A percentile compares a stretch with the other conserved stretches of the same genome.
These are phyloP conservation scores for Lasiosphaeris hirsuta DNA, from an alignment of 495 filamentous ascomycete species.

Conservation along the genomic window DNA sequence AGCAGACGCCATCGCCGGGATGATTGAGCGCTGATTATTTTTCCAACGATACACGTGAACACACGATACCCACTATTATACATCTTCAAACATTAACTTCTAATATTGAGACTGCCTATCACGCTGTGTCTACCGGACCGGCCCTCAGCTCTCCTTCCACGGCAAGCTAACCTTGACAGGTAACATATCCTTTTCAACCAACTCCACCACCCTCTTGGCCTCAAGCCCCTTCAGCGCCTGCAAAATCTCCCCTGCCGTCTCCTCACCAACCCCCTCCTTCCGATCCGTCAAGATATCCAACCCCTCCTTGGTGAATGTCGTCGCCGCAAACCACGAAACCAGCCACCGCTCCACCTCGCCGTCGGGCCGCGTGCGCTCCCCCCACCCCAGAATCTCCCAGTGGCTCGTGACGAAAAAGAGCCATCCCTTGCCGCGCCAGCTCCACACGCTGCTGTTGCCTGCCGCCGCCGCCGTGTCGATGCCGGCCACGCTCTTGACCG, in stretches of 20 bases:
- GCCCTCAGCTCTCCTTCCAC: slow-evolving; percentile 35
- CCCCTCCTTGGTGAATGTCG: slow-evolving; percentile 70
- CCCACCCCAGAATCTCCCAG: slow-evolving; percentile 75
- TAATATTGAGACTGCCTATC: background rate
- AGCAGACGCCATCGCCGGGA: background rate
- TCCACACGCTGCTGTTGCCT: slow-evolving; percentile 49
- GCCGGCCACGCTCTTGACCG: slow-evolving; percentile 57
- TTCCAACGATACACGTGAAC: background rate
- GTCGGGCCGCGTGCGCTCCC: slow-evolving; percentile 36
- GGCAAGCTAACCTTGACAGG: slow-evolving; percentile 43
- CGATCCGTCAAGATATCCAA: slow-evolving; percentile 65
- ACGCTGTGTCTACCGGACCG: background rate
- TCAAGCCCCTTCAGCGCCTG: slow-evolving; percentile 40
- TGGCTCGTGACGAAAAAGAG: slow-evolving; percentile 60
- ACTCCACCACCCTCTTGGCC: slow-evolving; percentile 34
- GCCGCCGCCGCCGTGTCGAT: slow-evolving; percentile 52
- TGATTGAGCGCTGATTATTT: background rate
- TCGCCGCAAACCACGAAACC: slow-evolving; percentile 74
- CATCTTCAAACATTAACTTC: background rate
- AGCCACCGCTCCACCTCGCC: slow-evolving; percentile 52
- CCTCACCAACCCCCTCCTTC: slow-evolving; percentile 48
- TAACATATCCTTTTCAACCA: slow-evolving; percentile 43
- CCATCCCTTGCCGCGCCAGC: slow-evolving; percentile 70
- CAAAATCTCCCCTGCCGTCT: slow-evolving; percentile 44
- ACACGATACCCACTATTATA: slow-evolving; percentile 1